phyloP scores from a whole-genome alignment of 1,284 basidiomycete genomes.

The Xerocomus nothofagi region DNA sequence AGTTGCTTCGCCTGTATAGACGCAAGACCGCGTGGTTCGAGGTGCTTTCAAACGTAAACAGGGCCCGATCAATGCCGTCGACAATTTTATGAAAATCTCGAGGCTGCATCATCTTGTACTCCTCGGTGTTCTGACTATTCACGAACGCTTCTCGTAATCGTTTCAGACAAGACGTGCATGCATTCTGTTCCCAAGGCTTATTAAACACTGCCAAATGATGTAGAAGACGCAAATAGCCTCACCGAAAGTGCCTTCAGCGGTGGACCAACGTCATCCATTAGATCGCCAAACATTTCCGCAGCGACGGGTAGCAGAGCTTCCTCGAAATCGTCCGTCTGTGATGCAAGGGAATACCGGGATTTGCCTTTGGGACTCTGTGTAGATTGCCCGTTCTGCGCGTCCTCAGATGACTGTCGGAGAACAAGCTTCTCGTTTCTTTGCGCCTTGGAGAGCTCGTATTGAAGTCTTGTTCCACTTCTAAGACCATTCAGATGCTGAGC shows the following conservation, averaged over 20 bases:
- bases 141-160: constrained; percentile 66
- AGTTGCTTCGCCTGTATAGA: constrained; percentile 62
- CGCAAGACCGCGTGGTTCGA: constrained; percentile 81
- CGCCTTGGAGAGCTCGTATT: constrained; percentile 76
- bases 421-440: constrained; percentile 55
- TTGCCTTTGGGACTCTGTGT: constrained; percentile 9
- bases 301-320: constrained; percentile 64
- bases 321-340: constrained; percentile 46
- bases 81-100: constrained; percentile 65
- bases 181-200: constrained; percentile 42
- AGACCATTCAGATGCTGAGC: constrained; percentile 91
- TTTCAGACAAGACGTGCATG: constrained; percentile 59
- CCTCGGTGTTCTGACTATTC: constrained; percentile 28
- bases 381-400: constrained; percentile 18
- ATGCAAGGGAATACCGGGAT: constrained; percentile 13
- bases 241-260: constrained; percentile 79
- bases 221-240: constrained; percentile 28
- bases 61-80: constrained; percentile 64
- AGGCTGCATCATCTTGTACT: constrained; percentile 39
- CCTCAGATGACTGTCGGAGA: constrained; percentile 30
- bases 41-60: constrained; percentile 76
- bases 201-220: constrained; percentile 4
- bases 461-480: constrained; percentile 78
- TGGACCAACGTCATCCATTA: constrained; percentile 81
- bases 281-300: constrained; percentile 76